Evolutionary conservation across 208 protist species (phyloP), one percentile per base, ranked within the genome.

Genomic region (Angomonas ambiguus): DNA sequence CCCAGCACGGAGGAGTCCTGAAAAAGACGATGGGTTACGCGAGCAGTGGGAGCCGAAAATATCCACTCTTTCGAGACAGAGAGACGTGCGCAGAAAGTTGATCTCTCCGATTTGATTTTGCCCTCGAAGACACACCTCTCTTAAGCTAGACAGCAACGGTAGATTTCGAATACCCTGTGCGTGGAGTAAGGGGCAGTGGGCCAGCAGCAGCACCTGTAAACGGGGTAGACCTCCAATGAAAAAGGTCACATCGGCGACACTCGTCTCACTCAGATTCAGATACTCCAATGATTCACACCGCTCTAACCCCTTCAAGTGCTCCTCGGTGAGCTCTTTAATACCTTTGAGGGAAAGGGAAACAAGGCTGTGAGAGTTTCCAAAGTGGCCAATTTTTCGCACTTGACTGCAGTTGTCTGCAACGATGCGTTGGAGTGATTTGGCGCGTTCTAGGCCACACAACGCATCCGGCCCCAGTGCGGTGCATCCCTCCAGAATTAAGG

Each of bases 401-500:
- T 41, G 69, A 0, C 60, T n/a, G 60, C 78, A 83, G 24, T 61
- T 71, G 49, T 67, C 71, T 33, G 72, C 77, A n/a, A 79, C 56
- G 35, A 88, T 48, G 13, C 65, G 72, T 33, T 57, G 55, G 25
- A 88, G 70, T 18, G 60, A 18, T 11, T 71, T 70, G 6, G 80
- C 71, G 48, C 57, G 11, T 58, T 80, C 69, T 41, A 85, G 51
- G 0, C 80, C 82, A 20, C 59, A 34, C 31, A 85, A 60, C 38
- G 69, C 79, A 4, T 72, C 63, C 25, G 67, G 63, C 51, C 33
- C 24, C 41, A 88, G 71, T 33, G 57, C 59, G 30, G 67, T 51
- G 69, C 82, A 88, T 11, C 78, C 51, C 63, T 88, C 79, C 41
- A 85, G 42, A 68, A 82, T 77, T 1, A 88, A 69, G 27, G 77